phyloP scores from a whole-genome alignment of 2,329 filamentous ascomycete species.

The Coniella vitis region DNA sequence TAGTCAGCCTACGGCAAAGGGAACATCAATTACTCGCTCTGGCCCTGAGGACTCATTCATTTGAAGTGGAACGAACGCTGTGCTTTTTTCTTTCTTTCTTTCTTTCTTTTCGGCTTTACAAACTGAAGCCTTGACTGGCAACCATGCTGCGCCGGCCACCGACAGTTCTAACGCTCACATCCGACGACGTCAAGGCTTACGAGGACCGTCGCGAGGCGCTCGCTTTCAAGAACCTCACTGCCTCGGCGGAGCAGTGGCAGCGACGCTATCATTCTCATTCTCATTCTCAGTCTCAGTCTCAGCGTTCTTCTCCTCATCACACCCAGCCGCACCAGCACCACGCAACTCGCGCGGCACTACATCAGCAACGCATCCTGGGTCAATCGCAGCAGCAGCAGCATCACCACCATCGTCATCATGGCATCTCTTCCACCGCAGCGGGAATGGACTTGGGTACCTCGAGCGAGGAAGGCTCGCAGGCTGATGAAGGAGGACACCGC shows the following conservation, averaged over 20 bases:
- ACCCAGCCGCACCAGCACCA: neutral
- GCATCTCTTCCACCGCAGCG: slow-evolving; percentile 2
- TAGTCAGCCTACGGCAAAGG: no score
- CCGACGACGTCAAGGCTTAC: slow-evolving; percentile 64
- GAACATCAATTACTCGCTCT: no score
- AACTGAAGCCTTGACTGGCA: neutral
- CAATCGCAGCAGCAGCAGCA: neutral
- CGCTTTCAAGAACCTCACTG: slow-evolving; percentile 21
- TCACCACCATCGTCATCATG: neutral
- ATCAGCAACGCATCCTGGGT: neutral
- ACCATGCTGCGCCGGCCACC: slow-evolving; percentile 44
- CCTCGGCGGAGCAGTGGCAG: neutral
- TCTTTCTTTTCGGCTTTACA: no score
- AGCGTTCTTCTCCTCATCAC: no score
- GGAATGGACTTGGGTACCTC: slow-evolving; percentile 13
- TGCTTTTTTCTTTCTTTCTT: no score
- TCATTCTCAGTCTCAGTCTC: neutral
- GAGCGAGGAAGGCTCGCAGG: slow-evolving; percentile 22
- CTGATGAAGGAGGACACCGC: no score
- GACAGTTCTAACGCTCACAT: slow-evolving; percentile 61
- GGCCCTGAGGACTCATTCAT: no score
- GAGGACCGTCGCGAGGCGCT: slow-evolving; percentile 50
- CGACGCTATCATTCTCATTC: neutral
- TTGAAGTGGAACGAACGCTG: no score
- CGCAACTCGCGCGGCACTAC: neutral